Percentiles rank a stretch among this genome's conserved stretches.
Evolutionary conservation across 202 grass and related monocot species (phyloP).

Genomic region (Musa balbisiana): DNA sequence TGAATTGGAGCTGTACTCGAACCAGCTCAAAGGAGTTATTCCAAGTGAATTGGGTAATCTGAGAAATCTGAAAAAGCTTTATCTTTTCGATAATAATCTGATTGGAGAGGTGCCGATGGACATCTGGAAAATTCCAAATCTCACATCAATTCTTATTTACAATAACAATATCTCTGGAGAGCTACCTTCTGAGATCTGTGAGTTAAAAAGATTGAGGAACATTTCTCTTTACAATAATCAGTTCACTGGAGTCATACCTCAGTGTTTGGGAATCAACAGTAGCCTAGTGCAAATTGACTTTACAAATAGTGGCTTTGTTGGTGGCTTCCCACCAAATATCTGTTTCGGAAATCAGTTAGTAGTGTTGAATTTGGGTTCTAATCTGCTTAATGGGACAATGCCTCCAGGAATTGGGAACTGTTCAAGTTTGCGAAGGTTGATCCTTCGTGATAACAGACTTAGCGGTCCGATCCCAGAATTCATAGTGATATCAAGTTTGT

Average conservation of each 20-base stretch:
- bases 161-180: slow-evolving; percentile 42
- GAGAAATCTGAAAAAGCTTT: not conserved
- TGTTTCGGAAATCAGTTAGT: slow-evolving; percentile 57
- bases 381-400: slow-evolving; percentile 60
- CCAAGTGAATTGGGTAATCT: slow-evolving; percentile 10
- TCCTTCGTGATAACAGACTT: slow-evolving; percentile 48
- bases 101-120: slow-evolving; percentile 54
- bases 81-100: slow-evolving; percentile 49
- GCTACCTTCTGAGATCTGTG: slow-evolving; percentile 45
- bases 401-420: slow-evolving; percentile 44
- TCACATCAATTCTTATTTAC: slow-evolving; percentile 44
- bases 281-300: slow-evolving; percentile 54
- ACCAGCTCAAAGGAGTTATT: slow-evolving; percentile 9
- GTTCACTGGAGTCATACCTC: slow-evolving; percentile 67
- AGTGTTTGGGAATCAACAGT: slow-evolving; percentile 54
- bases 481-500: slow-evolving; percentile 24
- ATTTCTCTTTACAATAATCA: slow-evolving; percentile 51
- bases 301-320: slow-evolving; percentile 61
- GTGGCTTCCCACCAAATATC: slow-evolving; percentile 56
- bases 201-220: slow-evolving; percentile 52
- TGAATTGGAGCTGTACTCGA: slow-evolving; percentile 6
- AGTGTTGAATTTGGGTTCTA: slow-evolving; percentile 41
- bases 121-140: slow-evolving; percentile 62
- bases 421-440: slow-evolving; percentile 44
- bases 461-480: slow-evolving; percentile 56